Evolutionary conservation across 2,329 filamentous ascomycete genomes (phyloP).

Genomic region (Fusarium virguliforme): DNA sequence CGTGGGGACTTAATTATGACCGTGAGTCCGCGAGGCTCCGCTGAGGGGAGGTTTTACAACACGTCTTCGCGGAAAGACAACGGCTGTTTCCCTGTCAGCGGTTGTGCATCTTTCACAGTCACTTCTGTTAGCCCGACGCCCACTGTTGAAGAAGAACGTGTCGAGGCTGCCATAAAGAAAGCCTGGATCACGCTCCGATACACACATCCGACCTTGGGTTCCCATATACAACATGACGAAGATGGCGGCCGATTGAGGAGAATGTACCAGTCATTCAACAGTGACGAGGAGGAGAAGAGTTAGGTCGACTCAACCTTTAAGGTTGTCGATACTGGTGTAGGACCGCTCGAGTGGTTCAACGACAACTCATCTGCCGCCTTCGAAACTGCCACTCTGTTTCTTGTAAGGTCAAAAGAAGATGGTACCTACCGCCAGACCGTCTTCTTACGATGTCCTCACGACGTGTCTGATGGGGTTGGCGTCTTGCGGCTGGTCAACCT

Average conservation of each 20-base stretch:
- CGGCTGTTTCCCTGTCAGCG: background rate
- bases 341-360: constrained; percentile 4
- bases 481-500: background rate
- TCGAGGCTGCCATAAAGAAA: background rate
- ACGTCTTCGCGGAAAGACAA: background rate
- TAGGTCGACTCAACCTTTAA: background rate
- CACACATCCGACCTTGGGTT: background rate
- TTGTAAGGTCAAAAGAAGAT: background rate
- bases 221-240: background rate
- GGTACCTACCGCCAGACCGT: background rate
- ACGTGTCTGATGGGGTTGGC: background rate
- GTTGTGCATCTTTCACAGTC: background rate
- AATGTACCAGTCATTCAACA: background rate
- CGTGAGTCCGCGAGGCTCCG: too few species aligned
- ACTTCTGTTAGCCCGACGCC: background rate
- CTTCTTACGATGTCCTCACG: background rate
- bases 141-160: background rate
- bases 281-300: background rate
- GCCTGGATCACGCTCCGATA: constrained; percentile 1
- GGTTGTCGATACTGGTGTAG: background rate
- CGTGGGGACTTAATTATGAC: too few species aligned
- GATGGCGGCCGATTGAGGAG: background rate
- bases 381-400: background rate
- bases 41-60: background rate
- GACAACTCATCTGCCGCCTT: background rate